Percentiles rank a stretch among this genome's conserved stretches.
Conservation (phyloP, 179 eudicot species). For the Beta lomatogona region DNA sequence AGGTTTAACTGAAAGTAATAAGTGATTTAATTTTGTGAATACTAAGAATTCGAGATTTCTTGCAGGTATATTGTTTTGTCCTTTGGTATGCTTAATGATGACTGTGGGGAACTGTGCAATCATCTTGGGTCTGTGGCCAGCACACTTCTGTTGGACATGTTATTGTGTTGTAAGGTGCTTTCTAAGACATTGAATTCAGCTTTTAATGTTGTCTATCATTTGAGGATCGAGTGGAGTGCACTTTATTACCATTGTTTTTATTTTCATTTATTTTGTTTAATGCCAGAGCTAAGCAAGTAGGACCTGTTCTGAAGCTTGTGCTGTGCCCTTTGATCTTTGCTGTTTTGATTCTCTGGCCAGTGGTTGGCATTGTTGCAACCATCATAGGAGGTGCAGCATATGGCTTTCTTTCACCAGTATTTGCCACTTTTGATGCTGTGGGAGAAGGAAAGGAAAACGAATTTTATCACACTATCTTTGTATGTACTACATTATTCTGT, state of each 20-base stretch:
- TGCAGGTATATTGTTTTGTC: conserved; percentile 78
- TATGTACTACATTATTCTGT: conserved; percentile 40
- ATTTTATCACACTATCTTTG: conserved; percentile 66
- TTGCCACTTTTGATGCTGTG: conserved; percentile 86
- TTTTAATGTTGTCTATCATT: not conserved
- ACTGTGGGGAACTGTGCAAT: conserved; percentile 57
- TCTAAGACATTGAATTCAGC: conserved; percentile 1
- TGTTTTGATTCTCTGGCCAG: conserved; percentile 62
- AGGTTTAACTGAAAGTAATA: conserved; percentile 2
- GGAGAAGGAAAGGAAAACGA: conserved; percentile 68
- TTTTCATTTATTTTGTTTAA: not conserved
- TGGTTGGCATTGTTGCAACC: conserved; percentile 54
- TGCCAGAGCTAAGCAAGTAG: conserved; percentile 75
- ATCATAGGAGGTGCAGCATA: conserved; percentile 72
- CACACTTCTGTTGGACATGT: conserved; percentile 66
- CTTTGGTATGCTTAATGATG: conserved; percentile 64
- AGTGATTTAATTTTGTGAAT: conserved; percentile 18
- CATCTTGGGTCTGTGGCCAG: conserved; percentile 86
- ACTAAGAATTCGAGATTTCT: conserved; percentile 20
- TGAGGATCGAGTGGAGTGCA: not conserved
- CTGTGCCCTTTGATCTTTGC: conserved; percentile 47
- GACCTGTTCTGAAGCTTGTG: conserved; percentile 81
- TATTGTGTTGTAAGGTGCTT: conserved; percentile 64
- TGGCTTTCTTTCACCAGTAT: conserved; percentile 84
- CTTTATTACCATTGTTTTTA: not conserved